Conservation (phyloP, 2,329 filamentous ascomycete genomes). For the Fusarium hostae region DNA sequence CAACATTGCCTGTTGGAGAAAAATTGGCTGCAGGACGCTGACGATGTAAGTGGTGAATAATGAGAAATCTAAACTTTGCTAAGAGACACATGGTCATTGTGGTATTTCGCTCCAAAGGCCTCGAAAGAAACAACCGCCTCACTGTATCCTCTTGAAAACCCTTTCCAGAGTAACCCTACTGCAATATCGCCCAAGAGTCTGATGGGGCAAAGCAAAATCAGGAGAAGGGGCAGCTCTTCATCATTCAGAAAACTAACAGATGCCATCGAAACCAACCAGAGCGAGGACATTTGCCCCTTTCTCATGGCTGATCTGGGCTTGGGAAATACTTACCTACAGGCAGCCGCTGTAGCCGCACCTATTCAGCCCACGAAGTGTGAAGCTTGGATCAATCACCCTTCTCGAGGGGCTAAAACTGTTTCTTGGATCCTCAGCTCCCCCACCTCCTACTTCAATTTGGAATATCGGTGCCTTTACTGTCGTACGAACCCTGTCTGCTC, state of each 20-base stretch:
- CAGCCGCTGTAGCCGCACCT: background rate
- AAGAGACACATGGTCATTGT: background rate
- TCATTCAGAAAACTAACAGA: background rate
- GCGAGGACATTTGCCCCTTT: background rate
- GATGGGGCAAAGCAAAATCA: background rate
- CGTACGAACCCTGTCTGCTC: background rate
- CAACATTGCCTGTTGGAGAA: background rate
- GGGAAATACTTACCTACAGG: background rate
- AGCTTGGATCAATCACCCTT: conserved; percentile 8
- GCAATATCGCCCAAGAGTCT: background rate
- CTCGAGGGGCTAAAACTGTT: background rate
- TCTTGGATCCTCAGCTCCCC: background rate
- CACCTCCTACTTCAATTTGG: background rate
- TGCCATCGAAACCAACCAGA: background rate
- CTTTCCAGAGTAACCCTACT: background rate
- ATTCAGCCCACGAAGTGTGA: background rate
- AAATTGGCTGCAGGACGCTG: conserved; percentile 2
- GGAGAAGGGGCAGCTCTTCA: background rate
- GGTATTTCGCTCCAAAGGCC: background rate
- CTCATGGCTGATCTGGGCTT: background rate
- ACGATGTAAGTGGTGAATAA: background rate
- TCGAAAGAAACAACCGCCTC: background rate
- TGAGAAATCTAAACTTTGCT: background rate
- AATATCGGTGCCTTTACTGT: conserved; percentile 6
- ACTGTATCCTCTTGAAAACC: background rate